Evolutionary conservation across 352 stramenopile species (phyloP).

Genomic region (Globisporangium nunn): DNA sequence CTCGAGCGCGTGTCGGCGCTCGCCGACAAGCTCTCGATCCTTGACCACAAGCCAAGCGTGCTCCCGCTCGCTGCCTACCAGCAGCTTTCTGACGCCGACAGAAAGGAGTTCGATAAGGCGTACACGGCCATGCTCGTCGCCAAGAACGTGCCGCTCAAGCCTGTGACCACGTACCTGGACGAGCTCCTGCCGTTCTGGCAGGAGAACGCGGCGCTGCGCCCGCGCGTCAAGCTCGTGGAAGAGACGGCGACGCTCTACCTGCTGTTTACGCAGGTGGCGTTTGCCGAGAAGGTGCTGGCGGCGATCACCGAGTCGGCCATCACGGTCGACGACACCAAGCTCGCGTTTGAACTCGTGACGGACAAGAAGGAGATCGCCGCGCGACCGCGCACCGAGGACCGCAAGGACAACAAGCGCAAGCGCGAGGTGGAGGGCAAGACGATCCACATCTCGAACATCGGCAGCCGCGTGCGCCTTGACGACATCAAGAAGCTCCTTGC

Average conservation of each 20-base stretch:
- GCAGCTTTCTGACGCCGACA: slow-evolving; percentile 57
- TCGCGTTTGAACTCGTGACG: slow-evolving; percentile 73
- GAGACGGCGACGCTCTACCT: slow-evolving; percentile 70
- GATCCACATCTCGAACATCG: slow-evolving; percentile 81
- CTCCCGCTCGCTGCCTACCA: slow-evolving; percentile 50
- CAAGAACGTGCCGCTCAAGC: slow-evolving; percentile 73
- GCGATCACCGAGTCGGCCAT: slow-evolving; percentile 31
- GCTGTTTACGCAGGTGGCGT: slow-evolving; percentile 63
- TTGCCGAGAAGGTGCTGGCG: slow-evolving; percentile 58
- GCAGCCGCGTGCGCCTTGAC: slow-evolving; percentile 54
- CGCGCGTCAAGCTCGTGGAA: slow-evolving; percentile 61
- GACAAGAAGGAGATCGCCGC: slow-evolving; percentile 64
- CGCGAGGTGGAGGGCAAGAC: slow-evolving; percentile 58
- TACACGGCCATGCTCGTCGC: slow-evolving; percentile 75
- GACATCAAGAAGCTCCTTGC: slow-evolving; percentile 83
- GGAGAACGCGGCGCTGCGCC: slow-evolving; percentile 53
- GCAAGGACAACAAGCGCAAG: slow-evolving; percentile 72
- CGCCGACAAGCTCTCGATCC: slow-evolving; percentile 49
- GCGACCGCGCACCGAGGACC: slow-evolving; percentile 49
- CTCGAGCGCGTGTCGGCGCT: slow-evolving; percentile 42
- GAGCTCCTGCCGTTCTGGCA: slow-evolving; percentile 65
- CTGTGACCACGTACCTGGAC: slow-evolving; percentile 65
- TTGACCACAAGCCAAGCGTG: slow-evolving; percentile 45
- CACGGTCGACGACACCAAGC: slow-evolving; percentile 50
- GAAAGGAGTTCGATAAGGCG: slow-evolving; percentile 81